Base-by-base conservation (phyloP, 768 basidiomycete genomes). In the Psilocybe sp. region DNA sequence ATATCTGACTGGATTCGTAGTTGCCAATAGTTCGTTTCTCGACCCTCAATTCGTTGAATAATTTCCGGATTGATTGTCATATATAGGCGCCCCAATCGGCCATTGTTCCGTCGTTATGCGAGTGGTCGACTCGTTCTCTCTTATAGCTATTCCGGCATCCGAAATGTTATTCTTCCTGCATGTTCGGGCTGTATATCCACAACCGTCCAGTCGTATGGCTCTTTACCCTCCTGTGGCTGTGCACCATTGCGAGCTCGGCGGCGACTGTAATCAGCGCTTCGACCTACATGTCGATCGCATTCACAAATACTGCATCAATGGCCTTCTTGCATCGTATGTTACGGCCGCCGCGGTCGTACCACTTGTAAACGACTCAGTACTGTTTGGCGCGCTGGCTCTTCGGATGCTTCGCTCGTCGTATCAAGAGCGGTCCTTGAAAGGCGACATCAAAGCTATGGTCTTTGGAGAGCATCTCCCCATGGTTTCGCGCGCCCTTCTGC, bases 71-170 rank as follows among this genome's bases (percentile, higher is more conserved):
- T 32, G 31, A 44, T 16, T 32, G 19, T 16, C n/a, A n/a, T 39
- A 3, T 18, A 31, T 33, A 56, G 55, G 54, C 23, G 50, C 58
- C 14, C 54, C 58, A 5, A 54, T 54, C 14, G 54, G 58, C 14
- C 38, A 55, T 31, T 59, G 58, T 36, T 33, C 23, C 7, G 6
- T 28, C 0, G 18, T 31, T 12, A 40, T 37, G 13, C 44, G 40
- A 12, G 16, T 53, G 9, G 23, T 47, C 42, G 32, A 28, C 6
- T 12, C 41, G 14, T 49, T 53, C 4, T 53, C 36, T 16, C 41
- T 49, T 2, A 11, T 59, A 12, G 34, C 54, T 1, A 39, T 56
- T 2, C 34, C 49, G 1, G 23, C 35, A 6, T 49, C 54, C 18
- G 23, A 49, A 4, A 40, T 59, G 2, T 52, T 59, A 1, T 50